phyloP scores from a whole-genome alignment of 2,329 filamentous ascomycete species.

The Lachnellula willkommii region DNA sequence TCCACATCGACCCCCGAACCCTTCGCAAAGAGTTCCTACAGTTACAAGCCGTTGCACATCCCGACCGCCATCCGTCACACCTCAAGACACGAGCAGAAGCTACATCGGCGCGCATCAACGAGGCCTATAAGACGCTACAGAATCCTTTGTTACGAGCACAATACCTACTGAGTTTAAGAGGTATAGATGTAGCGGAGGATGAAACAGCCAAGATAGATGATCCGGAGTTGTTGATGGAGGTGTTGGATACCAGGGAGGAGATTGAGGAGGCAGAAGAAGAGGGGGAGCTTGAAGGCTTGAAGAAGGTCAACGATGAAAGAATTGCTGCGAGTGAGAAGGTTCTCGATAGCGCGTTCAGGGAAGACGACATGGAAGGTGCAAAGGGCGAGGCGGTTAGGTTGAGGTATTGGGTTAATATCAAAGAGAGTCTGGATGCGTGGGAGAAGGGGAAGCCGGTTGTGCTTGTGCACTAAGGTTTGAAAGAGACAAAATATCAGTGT shows the following conservation, averaged over 20 bases:
- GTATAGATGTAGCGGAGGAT: slow-evolving; percentile 73
- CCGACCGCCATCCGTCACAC: slow-evolving; percentile 51
- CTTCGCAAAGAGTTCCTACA: slow-evolving; percentile 82
- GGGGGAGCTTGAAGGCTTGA: slow-evolving; percentile 55
- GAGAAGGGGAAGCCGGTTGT: slow-evolving; percentile 65
- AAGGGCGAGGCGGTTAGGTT: slow-evolving; percentile 68
- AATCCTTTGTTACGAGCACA: slow-evolving; percentile 80
- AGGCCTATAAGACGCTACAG: slow-evolving; percentile 80
- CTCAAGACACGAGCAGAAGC: slow-evolving; percentile 63
- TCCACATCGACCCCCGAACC: slow-evolving; percentile 63
- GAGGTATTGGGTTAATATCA: slow-evolving; percentile 87
- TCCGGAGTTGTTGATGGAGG: slow-evolving; percentile 66
- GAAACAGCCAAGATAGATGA: slow-evolving; percentile 66
- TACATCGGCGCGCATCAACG: slow-evolving; percentile 78
- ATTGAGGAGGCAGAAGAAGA: slow-evolving; percentile 68
- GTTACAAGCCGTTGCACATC: slow-evolving; percentile 72
- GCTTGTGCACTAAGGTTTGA: slow-evolving; percentile 42
- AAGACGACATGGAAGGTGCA: slow-evolving; percentile 61
- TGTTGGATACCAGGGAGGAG: slow-evolving; percentile 72
- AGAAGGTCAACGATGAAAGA: slow-evolving; percentile 60
- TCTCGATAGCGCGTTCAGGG: slow-evolving; percentile 60
- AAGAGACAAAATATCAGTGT: background rate
- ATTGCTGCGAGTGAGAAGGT: slow-evolving; percentile 57
- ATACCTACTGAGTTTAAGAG: slow-evolving; percentile 69
- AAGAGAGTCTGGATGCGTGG: slow-evolving; percentile 76